Evolutionary conservation across 257 asterid species (phyloP).

Genomic region (Sherardia arvensis): DNA sequence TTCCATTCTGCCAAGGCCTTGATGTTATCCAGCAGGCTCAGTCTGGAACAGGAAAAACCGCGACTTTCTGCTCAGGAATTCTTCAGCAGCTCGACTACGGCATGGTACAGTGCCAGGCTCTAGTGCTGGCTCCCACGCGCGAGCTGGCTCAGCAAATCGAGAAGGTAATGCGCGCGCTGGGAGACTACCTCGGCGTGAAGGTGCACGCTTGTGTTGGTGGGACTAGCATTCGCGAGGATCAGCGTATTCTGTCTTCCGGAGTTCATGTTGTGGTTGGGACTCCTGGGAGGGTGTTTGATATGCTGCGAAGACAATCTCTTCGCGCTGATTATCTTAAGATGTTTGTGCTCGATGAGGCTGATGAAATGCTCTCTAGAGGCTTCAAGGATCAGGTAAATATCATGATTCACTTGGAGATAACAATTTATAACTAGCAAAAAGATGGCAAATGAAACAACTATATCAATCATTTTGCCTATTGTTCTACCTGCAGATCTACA

Average conservation of each 20-base stretch:
- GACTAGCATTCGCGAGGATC: constrained; percentile 40
- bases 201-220: constrained; percentile 50
- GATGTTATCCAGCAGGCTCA: constrained; percentile 46
- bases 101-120: constrained; percentile 34
- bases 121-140: constrained; percentile 44
- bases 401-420: neutral
- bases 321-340: constrained; percentile 38
- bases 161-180: constrained; percentile 50
- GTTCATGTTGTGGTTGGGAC: constrained; percentile 44
- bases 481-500: constrained; percentile 24
- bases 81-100: constrained; percentile 39
- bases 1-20: constrained; percentile 43
- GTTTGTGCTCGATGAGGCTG: constrained; percentile 43
- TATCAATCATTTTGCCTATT: neutral
- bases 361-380: constrained; percentile 48
- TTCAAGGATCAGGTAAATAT: constrained; percentile 40
- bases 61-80: constrained; percentile 47
- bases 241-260: constrained; percentile 37
- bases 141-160: constrained; percentile 48
- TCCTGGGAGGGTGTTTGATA: constrained; percentile 43
- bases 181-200: constrained; percentile 46
- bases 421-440: too few relatives aligned
- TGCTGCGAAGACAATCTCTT: constrained; percentile 39
- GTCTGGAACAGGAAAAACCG: constrained; percentile 39
- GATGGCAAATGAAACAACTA: too few relatives aligned